phyloP scores from a whole-genome alignment of 2,329 filamentous ascomycete genomes.

The Diaporthe vaccinii region DNA sequence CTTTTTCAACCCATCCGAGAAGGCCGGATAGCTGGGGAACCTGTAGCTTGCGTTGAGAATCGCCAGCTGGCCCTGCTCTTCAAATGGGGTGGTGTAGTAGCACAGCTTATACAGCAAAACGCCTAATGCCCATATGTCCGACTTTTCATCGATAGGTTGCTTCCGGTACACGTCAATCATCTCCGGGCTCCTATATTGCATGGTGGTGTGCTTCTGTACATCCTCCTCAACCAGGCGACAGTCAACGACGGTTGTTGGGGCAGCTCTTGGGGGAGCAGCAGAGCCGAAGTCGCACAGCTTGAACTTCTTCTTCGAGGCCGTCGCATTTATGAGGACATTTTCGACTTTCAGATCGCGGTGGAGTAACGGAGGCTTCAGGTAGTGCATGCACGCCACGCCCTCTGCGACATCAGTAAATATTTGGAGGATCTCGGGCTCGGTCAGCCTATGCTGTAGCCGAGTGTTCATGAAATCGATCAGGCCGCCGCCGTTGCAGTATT shows the following conservation, averaged over 20 bases:
- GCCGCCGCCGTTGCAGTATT: slow-evolving; percentile 94
- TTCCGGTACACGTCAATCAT: slow-evolving; percentile 99
- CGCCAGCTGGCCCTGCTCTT: slow-evolving; percentile 96
- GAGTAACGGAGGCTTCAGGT: slow-evolving; percentile 91
- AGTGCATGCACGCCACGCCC: slow-evolving; percentile 99
- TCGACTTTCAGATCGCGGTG: slow-evolving; percentile 98
- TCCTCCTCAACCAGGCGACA: slow-evolving; percentile 96
- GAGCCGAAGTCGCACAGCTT: slow-evolving; percentile 99
- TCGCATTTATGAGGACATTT: slow-evolving; percentile 89
- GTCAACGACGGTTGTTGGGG: slow-evolving; percentile 88
- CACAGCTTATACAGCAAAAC: slow-evolving; percentile 97
- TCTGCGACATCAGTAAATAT: slow-evolving; percentile 98
- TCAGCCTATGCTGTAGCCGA: slow-evolving; percentile 92
- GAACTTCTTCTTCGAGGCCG: slow-evolving; percentile 79
- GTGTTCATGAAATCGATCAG: slow-evolving; percentile 99
- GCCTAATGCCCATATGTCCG: slow-evolving; percentile 97
- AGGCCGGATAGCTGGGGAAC: slow-evolving; percentile 88
- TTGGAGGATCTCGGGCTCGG: slow-evolving; percentile 95
- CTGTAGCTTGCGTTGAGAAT: slow-evolving; percentile 97
- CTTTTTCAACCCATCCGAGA: slow-evolving; percentile 90
- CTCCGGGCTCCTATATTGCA: slow-evolving; percentile 97
- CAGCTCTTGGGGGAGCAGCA: slow-evolving; percentile 84
- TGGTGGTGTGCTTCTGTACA: slow-evolving; percentile 94
- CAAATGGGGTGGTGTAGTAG: slow-evolving; percentile 99
- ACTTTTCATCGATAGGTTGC: slow-evolving; percentile 97